These are phyloP conservation scores for Cordyceps tenuipes DNA, from an alignment of 2,329 filamentous ascomycete genomes.

Conservation along the genomic window DNA sequence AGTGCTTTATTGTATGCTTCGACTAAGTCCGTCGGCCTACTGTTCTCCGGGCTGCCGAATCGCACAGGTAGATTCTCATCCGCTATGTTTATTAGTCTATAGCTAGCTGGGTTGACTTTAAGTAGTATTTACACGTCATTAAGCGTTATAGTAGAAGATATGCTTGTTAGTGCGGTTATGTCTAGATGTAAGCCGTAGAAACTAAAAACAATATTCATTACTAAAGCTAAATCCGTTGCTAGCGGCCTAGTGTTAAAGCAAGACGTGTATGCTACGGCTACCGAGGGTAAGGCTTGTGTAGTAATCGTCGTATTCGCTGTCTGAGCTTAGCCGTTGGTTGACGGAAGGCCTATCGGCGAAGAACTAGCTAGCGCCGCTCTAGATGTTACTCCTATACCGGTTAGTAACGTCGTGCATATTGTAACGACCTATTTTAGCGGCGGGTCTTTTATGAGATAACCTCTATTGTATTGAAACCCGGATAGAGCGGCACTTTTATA, in stretches of 20 bases:
- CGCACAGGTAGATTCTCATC: neutral
- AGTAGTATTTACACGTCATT: neutral
- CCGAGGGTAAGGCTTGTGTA: neutral
- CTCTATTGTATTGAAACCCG: neutral
- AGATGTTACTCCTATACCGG: constrained; percentile 57
- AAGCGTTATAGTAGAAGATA: neutral
- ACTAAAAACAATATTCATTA: neutral
- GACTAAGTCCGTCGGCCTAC: neutral
- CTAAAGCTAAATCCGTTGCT: neutral
- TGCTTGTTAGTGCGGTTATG: neutral
- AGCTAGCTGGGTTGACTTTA: neutral
- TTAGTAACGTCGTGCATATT: neutral
- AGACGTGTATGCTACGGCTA: neutral
- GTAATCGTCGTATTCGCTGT: neutral
- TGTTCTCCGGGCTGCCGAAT: neutral
- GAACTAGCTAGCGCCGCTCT: constrained; percentile 62
- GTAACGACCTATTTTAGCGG: neutral
- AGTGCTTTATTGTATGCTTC: neutral
- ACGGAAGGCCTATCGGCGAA: neutral
- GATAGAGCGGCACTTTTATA: neutral
- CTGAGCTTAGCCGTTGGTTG: neutral
- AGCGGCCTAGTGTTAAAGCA: neutral
- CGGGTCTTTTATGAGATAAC: neutral
- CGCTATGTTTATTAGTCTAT: neutral
- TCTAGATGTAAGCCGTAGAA: neutral